Conservation (phyloP, 108 stramenopile species). For the Aureococcus anophagefferens region DNA sequence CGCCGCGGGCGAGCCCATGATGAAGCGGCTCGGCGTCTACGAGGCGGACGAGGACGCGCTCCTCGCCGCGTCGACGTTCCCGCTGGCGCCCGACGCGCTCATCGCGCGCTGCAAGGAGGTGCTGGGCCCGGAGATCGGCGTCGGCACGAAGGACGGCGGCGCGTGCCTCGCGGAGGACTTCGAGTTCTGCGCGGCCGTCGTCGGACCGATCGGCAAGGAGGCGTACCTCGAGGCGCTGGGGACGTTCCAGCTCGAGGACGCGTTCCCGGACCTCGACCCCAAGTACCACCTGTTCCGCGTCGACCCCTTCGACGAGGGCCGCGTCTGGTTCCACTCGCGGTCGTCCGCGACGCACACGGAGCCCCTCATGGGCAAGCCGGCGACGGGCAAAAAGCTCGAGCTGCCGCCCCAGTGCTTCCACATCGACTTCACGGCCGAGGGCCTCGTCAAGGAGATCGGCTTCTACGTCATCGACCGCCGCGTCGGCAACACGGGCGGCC, state of each 20-base stretch:
- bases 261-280: conserved; percentile 54
- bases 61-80: conserved; percentile 23
- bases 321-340: conserved; percentile 58
- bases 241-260: conserved; percentile 42
- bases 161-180: conserved; percentile 58
- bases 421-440: conserved; percentile 44
- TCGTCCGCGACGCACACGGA: conserved; percentile 33
- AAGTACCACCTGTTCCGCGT: conserved; percentile 50
- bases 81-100: conserved; percentile 39
- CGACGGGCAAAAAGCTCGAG: conserved; percentile 14
- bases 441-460: conserved; percentile 53
- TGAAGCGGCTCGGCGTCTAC: too few relatives aligned
- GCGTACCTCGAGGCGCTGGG: conserved; percentile 50
- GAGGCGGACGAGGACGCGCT: conserved; percentile 7
- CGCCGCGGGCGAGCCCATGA: too few relatives aligned
- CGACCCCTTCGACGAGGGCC: conserved; percentile 57
- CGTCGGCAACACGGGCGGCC: conserved; percentile 64
- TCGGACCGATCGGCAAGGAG: conserved; percentile 48
- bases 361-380: neutral
- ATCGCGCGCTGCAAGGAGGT: conserved; percentile 43
- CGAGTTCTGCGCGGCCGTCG: conserved; percentile 60
- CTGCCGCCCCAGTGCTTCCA: conserved; percentile 27
- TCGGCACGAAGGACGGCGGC: conserved; percentile 47
- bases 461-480: conserved; percentile 60
- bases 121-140: conserved; percentile 25